Conservation (phyloP, 1,139 yeast genomes). For the Yamadazyma membranifaciens region DNA sequence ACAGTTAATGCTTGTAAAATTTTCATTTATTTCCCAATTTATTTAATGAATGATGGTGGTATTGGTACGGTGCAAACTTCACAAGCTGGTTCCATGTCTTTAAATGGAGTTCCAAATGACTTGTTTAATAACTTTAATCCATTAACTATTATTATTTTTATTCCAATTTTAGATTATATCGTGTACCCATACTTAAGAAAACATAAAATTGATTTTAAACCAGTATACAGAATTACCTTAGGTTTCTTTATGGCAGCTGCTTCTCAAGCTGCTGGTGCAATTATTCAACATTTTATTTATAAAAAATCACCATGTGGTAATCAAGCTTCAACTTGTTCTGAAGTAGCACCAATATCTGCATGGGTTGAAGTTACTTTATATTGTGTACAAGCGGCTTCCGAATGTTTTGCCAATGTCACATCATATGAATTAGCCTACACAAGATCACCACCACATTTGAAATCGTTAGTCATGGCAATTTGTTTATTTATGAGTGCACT, state of each 20-base stretch:
- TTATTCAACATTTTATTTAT: constrained; percentile 36
- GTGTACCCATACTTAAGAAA: constrained; percentile 61
- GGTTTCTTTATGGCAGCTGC: constrained; percentile 37
- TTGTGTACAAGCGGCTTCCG: constrained; percentile 60
- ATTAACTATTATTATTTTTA: constrained; percentile 59
- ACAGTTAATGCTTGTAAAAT: constrained; percentile 61
- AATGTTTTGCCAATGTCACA: constrained; percentile 67
- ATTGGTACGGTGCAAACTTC: constrained; percentile 61
- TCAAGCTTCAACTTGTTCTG: constrained; percentile 47
- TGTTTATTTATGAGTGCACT: constrained; percentile 61
- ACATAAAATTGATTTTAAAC: constrained; percentile 36
- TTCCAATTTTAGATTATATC: constrained; percentile 59
- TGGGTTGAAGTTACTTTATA: constrained; percentile 55
- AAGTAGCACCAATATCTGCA: constrained; percentile 51
- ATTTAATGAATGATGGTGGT: constrained; percentile 65
- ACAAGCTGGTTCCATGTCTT: constrained; percentile 65
- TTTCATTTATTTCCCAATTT: constrained; percentile 61
- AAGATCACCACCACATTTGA: constrained; percentile 65
- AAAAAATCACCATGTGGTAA: constrained; percentile 40
- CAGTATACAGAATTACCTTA: constrained; percentile 34
- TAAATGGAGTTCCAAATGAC: constrained; percentile 71
- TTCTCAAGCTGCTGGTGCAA: constrained; percentile 42
- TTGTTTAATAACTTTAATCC: constrained; percentile 68
- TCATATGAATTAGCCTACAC: constrained; percentile 72
- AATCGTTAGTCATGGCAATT: constrained; percentile 66